phyloP scores from a whole-genome alignment of 2,329 filamentous ascomycete genomes.

The Aureobasidium sp. region DNA sequence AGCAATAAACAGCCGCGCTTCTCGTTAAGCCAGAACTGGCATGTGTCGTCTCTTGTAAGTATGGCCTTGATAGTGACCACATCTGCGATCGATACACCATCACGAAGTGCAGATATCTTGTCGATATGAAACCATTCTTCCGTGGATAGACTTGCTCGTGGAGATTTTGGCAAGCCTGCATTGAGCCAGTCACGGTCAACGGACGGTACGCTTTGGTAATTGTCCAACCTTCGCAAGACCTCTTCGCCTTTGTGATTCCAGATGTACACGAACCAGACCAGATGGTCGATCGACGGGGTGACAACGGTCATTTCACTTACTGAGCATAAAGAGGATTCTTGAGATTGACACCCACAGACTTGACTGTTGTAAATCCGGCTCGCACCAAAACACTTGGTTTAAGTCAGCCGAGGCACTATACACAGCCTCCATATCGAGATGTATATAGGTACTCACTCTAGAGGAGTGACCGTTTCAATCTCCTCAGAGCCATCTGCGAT shows the following conservation, averaged over 20 bases:
- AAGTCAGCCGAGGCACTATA: background rate
- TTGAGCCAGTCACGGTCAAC: background rate
- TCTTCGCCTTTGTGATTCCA: background rate
- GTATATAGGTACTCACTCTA: slow-evolving; percentile 26
- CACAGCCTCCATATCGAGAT: background rate
- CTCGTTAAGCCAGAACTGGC: background rate
- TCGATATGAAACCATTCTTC: too few species aligned
- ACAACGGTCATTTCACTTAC: slow-evolving; percentile 20
- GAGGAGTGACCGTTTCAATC: slow-evolving; percentile 35
- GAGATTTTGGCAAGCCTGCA: background rate
- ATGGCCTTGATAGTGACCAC: too few species aligned
- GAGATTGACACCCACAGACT: slow-evolving; percentile 30
- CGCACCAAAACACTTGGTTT: slow-evolving; percentile 29
- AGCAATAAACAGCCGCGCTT: background rate
- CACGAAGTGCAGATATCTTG: background rate
- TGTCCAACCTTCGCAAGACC: background rate
- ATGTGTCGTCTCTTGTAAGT: background rate
- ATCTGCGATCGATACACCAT: background rate
- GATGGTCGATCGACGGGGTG: background rate
- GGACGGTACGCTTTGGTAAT: background rate
- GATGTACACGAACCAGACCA: background rate
- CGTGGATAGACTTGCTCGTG: background rate
- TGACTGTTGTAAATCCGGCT: slow-evolving; percentile 30
- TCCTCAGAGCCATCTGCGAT: slow-evolving; percentile 35
- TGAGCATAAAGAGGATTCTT: slow-evolving; percentile 26